Evolutionary conservation across 257 asterid genomes (phyloP), one percentile per base, ranked within the genome.

Genomic region (Nicotiana noctiflora): DNA sequence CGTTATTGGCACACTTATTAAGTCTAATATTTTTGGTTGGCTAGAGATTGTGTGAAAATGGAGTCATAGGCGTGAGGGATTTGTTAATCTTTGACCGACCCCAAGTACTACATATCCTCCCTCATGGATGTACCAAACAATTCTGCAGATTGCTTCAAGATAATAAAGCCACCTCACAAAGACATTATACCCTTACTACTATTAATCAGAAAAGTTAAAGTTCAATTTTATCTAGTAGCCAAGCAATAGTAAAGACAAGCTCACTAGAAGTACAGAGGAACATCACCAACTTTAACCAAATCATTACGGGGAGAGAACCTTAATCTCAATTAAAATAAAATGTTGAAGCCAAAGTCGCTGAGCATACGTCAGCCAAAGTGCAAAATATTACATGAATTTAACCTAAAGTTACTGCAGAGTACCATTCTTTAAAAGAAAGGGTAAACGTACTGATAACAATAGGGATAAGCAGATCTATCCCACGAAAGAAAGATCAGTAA

Each of bases 401-500:
- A 68, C 10, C 78, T 72, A 46, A 72, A 72, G 77, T 72, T 72
- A 13, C 60, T 11, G 60, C 49, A 44, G 49, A 72, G 78, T 46
- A 72, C 11, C 78, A 72, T 21, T 46, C 78, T 72, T 72, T 46
- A 44, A 72, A 46, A 46, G 19, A 6, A 68, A 60, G 31, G 23
- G 37, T 4, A 72, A 46, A 72, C 49, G 60, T 13, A 46, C 78
- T 23, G 15, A 72, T 21, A 72, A 23, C 12, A 3, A 21, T 72
- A 72, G 15, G 9, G 31, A 80, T 14, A 46, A 25, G 79, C 56
- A 37, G 82, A 77, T 80, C 60, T 4, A 66, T 75, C 86, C 63
- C 62, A 76, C 64, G 80, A 19, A 67, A 19, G 79, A 76, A 82
- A 68, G 76, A 77, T 67, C 31, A 51, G 74, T 25, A 76, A 64